A percentile compares a stretch with the other conserved stretches of the same genome.
These are phyloP conservation scores for Lactarius tabidus DNA, from an alignment of 768 basidiomycete species.

Conservation along the genomic window DNA sequence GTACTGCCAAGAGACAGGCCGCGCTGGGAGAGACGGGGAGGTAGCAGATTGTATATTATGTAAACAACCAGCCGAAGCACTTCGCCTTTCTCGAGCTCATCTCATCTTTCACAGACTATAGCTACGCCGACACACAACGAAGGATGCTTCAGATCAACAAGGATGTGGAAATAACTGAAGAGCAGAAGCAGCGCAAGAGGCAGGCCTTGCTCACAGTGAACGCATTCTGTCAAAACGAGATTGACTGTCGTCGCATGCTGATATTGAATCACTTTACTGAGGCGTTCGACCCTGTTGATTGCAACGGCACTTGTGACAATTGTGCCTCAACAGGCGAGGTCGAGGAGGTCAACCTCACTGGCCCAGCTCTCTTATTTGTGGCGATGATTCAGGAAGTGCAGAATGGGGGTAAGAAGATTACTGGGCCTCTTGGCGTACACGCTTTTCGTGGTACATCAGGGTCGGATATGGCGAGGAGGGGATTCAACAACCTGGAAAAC, in stretches of 20 bases:
- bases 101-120: slow-evolving; percentile 50
- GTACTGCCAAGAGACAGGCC: slow-evolving; percentile 94
- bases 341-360: slow-evolving; percentile 56
- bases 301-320: slow-evolving; percentile 76
- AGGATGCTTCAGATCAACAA: slow-evolving; percentile 59
- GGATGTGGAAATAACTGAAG: slow-evolving; percentile 37
- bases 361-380: slow-evolving; percentile 52
- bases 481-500: background rate
- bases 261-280: slow-evolving; percentile 90
- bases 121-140: slow-evolving; percentile 51
- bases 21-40: slow-evolving; percentile 88
- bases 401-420: slow-evolving; percentile 5
- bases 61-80: slow-evolving; percentile 36
- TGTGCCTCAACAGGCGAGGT: slow-evolving; percentile 42
- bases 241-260: slow-evolving; percentile 83
- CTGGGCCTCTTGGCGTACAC: slow-evolving; percentile 9
- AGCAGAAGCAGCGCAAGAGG: slow-evolving; percentile 64
- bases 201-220: slow-evolving; percentile 64
- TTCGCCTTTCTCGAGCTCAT: background rate
- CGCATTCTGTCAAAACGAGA: slow-evolving; percentile 74
- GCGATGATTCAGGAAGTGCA: slow-evolving; percentile 25
- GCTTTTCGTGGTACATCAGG: slow-evolving; percentile 23
- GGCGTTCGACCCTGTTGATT: slow-evolving; percentile 61
- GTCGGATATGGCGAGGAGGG: slow-evolving; percentile 6
- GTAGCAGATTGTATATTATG: slow-evolving; percentile 85